These are phyloP conservation scores for Colletotrichum tropicale DNA, from an alignment of 2,329 filamentous ascomycete genomes.

Conservation along the genomic window DNA sequence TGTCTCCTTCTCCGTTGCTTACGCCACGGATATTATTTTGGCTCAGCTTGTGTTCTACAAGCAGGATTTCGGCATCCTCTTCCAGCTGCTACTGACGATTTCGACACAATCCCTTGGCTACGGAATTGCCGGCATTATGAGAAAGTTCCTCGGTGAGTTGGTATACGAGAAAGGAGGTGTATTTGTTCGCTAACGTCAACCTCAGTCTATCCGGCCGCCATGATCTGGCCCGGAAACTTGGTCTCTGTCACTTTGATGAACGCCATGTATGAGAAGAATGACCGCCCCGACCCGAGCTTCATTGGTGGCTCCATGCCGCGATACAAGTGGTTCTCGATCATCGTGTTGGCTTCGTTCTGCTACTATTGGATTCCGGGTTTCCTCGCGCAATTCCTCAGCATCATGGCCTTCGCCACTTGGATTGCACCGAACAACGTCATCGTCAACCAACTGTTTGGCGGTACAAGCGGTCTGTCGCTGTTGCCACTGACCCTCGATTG, in stretches of 20 bases:
- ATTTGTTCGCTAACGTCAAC: not conserved
- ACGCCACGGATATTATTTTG: constrained; percentile 76
- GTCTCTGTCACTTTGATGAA: constrained; percentile 72
- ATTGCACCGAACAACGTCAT: constrained; percentile 70
- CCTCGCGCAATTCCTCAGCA: constrained; percentile 70
- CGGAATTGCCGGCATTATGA: constrained; percentile 71
- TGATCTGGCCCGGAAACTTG: constrained; percentile 77
- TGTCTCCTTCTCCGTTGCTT: constrained; percentile 72
- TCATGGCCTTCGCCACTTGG: constrained; percentile 76
- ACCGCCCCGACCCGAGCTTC: constrained; percentile 52
- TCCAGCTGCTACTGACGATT: constrained; percentile 69
- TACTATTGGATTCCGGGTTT: constrained; percentile 76
- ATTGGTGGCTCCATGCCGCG: constrained; percentile 70
- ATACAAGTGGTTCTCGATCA: constrained; percentile 66
- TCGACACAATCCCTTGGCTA: constrained; percentile 74
- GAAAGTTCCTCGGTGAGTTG: constrained; percentile 62
- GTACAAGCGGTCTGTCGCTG: constrained; percentile 68
- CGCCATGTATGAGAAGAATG: constrained; percentile 70
- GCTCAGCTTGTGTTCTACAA: constrained; percentile 76
- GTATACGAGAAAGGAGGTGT: not conserved
- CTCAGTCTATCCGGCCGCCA: constrained; percentile 66
- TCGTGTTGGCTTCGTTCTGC: constrained; percentile 61
- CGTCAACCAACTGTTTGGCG: constrained; percentile 77
- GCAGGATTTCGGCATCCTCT: constrained; percentile 69
- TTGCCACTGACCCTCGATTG: constrained; percentile 79